Evolutionary conservation across 371 early-diverging fungal genomes (phyloP), one percentile per base, ranked within the genome.

Genomic region (Saksenaea vasiformis): DNA sequence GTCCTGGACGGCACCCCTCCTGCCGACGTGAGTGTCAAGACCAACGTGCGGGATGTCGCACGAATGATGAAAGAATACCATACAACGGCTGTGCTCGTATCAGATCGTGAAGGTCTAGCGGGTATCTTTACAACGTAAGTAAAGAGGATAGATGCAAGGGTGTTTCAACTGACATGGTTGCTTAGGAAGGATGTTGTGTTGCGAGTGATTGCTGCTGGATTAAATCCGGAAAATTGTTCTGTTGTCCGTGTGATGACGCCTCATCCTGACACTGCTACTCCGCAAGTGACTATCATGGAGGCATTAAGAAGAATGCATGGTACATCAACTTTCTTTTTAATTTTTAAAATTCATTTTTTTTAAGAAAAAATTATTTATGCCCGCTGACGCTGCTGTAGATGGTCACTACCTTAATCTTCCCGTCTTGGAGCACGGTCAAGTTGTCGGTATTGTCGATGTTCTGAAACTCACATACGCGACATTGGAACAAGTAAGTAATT

Each of bases 171-270:
- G 8, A 56, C 3, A 39, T 0, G 7, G 22, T 47, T n/a, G n/a
- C 22, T 41, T 26, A 54, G 26, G 37, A 86, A 87, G 73, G 98
- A 98, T 77, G 90, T 98, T 64, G 98, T 97, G 27, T 82, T 97
- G 59, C 88, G 98, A 61, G 98, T 98, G 26, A 90, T 98, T 72
- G 97, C 98, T 27, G 96, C 96, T 54, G 93, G 93, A 7, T 76
- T 96, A 38, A 92, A 93, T 70, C 97, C 98, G 53, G 84, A 84
- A 61, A 93, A 83, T 24, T 97, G 97, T 68, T 90, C 92, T 37
- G 96, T 97, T 47, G 92, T 96, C 34, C 90, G 97, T 64, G 96
- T 97, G n/a, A 96, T 98, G 98, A 98, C 98, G 0, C 98, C 98
- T 58, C 95, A 98, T 64, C 98, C 98, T 8, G 98, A 98, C 78